A percentile compares a stretch with the other conserved stretches of the same genome.
These are phyloP conservation scores for Penicillium vulpinum DNA, from an alignment of 2,329 filamentous ascomycete species.

Conservation along the genomic window DNA sequence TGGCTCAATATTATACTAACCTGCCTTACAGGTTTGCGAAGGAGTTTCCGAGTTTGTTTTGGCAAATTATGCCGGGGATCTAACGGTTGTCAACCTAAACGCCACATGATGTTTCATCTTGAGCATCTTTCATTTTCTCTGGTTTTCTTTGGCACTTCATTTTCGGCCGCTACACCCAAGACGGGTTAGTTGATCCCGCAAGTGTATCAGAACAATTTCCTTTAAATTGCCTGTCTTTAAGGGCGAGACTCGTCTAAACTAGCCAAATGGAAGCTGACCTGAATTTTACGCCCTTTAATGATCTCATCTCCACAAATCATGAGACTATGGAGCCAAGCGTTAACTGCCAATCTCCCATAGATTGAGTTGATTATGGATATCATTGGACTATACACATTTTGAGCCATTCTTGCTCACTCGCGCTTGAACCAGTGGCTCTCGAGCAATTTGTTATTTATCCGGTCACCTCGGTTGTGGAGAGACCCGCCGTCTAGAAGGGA, in stretches of 20 bases:
- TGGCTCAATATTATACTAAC: too few species aligned
- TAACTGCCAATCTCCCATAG: background rate
- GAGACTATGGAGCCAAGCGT: background rate
- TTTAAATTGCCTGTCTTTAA: slow-evolving; percentile 14
- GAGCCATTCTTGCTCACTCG: slow-evolving; percentile 3
- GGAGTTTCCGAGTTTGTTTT: slow-evolving; percentile 11
- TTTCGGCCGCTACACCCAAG: slow-evolving; percentile 16
- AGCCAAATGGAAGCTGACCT: slow-evolving; percentile 10
- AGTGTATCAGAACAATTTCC: slow-evolving; percentile 18
- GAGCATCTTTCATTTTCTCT: slow-evolving; percentile 16
- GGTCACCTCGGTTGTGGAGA: slow-evolving; percentile 2
- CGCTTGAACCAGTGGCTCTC: slow-evolving; percentile 9
- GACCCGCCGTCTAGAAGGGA: slow-evolving; percentile 7
- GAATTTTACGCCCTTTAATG: slow-evolving; percentile 4
- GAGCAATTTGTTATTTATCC: slow-evolving; percentile 1
- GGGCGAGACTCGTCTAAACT: background rate
- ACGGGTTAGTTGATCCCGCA: slow-evolving; percentile 13
- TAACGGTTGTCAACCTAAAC: slow-evolving; percentile 8
- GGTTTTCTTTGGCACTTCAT: background rate
- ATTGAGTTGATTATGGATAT: slow-evolving; percentile 3
- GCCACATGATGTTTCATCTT: slow-evolving; percentile 25
- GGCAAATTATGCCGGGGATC: slow-evolving; percentile 6
- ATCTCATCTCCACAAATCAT: slow-evolving; percentile 7
- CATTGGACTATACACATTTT: slow-evolving; percentile 7
- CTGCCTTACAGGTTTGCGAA: slow-evolving; percentile 7